A percentile compares a stretch with the other conserved stretches of the same genome.
phyloP scores from a whole-genome alignment of 2,329 filamentous ascomycete species.

The Coniochaeta hoffmannii region DNA sequence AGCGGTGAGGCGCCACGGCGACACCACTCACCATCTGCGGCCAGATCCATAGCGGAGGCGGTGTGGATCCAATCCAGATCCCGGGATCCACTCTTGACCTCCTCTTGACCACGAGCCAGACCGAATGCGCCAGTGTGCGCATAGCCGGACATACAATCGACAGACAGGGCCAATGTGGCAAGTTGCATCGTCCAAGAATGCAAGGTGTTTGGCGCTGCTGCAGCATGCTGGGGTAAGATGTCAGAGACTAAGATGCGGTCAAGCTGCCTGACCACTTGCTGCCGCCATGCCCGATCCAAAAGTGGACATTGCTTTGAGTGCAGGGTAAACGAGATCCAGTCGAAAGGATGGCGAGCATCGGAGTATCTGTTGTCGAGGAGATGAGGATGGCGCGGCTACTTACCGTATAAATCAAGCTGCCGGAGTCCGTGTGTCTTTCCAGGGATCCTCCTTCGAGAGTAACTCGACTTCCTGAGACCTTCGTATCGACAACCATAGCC shows the following conservation, averaged over 20 bases:
- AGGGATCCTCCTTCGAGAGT: neutral
- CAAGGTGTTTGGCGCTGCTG: conserved; percentile 1
- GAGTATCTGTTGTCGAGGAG: neutral
- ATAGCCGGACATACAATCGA: neutral
- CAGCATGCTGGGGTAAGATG: neutral
- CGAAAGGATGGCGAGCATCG: neutral
- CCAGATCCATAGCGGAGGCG: neutral
- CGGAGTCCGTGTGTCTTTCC: neutral
- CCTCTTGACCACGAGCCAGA: neutral
- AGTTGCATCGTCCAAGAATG: neutral
- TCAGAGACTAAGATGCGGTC: neutral
- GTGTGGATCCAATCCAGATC: neutral
- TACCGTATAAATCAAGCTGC: neutral
- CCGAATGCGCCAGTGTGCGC: neutral
- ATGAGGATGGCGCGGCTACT: neutral
- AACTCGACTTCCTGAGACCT: neutral
- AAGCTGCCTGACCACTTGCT: neutral
- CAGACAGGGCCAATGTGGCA: neutral
- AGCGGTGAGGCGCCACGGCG: neutral
- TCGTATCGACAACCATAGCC: neutral
- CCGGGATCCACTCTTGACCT: neutral
- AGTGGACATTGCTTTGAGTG: neutral
- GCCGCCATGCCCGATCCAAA: neutral
- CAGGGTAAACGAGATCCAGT: neutral
- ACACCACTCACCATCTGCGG: neutral